phyloP scores from a whole-genome alignment of 768 basidiomycete species.

The Pleurotus ostreatus region DNA sequence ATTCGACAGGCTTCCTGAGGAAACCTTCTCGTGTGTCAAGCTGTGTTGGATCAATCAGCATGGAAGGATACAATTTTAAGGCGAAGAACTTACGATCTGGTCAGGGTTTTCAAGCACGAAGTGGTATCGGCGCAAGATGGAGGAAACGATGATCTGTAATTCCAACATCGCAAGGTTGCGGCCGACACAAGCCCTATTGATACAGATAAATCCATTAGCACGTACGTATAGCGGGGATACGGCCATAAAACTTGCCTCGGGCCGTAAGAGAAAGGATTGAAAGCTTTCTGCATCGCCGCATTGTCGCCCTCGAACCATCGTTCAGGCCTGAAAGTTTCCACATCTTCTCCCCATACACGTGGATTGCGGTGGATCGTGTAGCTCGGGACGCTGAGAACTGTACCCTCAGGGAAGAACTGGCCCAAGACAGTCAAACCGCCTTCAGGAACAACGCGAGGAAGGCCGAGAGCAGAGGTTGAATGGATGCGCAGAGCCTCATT shows the following conservation, averaged over 20 bases:
- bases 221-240: not conserved
- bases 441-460: constrained; percentile 75
- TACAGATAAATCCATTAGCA: constrained; percentile 2
- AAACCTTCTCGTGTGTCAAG: constrained; percentile 82
- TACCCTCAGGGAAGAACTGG: constrained; percentile 65
- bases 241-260: constrained; percentile 50
- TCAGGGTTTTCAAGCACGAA: constrained; percentile 63
- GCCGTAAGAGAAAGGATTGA: constrained; percentile 84
- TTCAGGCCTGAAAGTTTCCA: constrained; percentile 73
- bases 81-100: constrained; percentile 39
- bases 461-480: constrained; percentile 78
- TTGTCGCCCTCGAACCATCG: constrained; percentile 77
- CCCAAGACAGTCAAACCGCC: constrained; percentile 64
- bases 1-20: constrained; percentile 75
- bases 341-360: constrained; percentile 74
- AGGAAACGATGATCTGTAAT: constrained; percentile 75
- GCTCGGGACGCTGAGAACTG: constrained; percentile 75
- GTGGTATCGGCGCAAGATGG: constrained; percentile 71
- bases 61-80: constrained; percentile 7
- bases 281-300: constrained; percentile 59
- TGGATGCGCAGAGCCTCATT: constrained; percentile 83
- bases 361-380: constrained; percentile 79
- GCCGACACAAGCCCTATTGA: constrained; percentile 72
- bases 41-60: constrained; percentile 30
- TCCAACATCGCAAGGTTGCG: constrained; percentile 80